phyloP scores from a whole-genome alignment of 2,329 filamentous ascomycete genomes.

The Monosporascus sp. region DNA sequence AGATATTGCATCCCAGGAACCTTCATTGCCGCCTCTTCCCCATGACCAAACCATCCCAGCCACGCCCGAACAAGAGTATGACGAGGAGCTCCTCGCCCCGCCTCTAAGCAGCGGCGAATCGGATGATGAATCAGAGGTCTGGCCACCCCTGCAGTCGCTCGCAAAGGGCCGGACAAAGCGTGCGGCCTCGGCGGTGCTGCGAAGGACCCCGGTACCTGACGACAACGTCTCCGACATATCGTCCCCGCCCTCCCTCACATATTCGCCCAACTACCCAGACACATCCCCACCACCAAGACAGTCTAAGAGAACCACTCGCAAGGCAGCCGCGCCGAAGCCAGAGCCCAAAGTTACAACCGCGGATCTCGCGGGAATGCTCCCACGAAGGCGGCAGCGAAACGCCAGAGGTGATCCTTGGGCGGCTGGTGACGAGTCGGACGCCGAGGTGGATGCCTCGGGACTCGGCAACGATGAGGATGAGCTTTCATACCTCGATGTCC shows the following conservation, averaged over 20 bases:
- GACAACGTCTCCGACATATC: slow-evolving; percentile 50
- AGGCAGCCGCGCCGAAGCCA: slow-evolving; percentile 26
- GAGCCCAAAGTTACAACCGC: slow-evolving; percentile 47
- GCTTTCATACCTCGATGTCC: slow-evolving; percentile 41
- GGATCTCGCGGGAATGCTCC: slow-evolving; percentile 48
- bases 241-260: slow-evolving; percentile 60
- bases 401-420: slow-evolving; percentile 34
- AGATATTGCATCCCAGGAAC: slow-evolving; percentile 18
- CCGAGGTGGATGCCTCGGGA: slow-evolving; percentile 43
- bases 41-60: slow-evolving; percentile 12
- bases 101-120: slow-evolving; percentile 49
- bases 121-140: slow-evolving; percentile 37
- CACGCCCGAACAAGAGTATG: slow-evolving; percentile 37
- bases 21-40: slow-evolving; percentile 13
- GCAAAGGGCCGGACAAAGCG: slow-evolving; percentile 37
- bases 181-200: slow-evolving; percentile 20
- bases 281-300: slow-evolving; percentile 23
- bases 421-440: slow-evolving; percentile 37
- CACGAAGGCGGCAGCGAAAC: slow-evolving; percentile 42
- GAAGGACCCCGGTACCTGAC: slow-evolving; percentile 32
- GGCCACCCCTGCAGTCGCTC: slow-evolving; percentile 49
- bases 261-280: slow-evolving; percentile 53
- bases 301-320: slow-evolving; percentile 26
- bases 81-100: slow-evolving; percentile 43
- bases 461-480: slow-evolving; percentile 53